Percentiles rank a stretch among this genome's conserved stretches.
These are phyloP conservation scores for Syncephalastrum monosporum DNA, from an alignment of 371 early-diverging fungal genomes.

Conservation along the genomic window DNA sequence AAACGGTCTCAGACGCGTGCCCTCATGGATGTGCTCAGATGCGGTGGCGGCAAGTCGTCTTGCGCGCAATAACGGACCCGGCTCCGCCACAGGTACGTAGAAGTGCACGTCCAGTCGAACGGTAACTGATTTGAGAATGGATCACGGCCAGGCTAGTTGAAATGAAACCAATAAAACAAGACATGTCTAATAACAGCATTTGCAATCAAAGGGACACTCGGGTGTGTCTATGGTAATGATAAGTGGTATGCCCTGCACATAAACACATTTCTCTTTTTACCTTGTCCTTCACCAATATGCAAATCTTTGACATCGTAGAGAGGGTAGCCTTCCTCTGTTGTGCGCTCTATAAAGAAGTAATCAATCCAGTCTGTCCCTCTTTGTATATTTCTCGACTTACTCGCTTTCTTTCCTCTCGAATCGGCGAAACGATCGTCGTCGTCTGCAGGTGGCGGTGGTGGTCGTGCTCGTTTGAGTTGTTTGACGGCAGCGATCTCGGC, in stretches of 20 bases:
- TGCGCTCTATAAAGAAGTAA: slow-evolving; percentile 30
- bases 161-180: background rate
- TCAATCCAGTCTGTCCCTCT: background rate
- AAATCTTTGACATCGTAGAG: slow-evolving; percentile 50
- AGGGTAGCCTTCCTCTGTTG: slow-evolving; percentile 54
- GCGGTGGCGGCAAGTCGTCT: no score
- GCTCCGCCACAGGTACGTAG: no score
- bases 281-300: slow-evolving; percentile 37
- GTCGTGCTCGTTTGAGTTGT: slow-evolving; percentile 20
- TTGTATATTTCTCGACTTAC: slow-evolving; percentile 17
- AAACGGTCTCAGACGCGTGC: no score
- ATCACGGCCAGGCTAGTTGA: no score
- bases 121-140: no score
- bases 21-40: no score
- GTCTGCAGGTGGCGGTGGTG: slow-evolving; percentile 19
- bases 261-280: slow-evolving; percentile 1
- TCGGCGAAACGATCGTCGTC: slow-evolving; percentile 42
- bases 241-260: background rate
- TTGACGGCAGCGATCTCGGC: slow-evolving; percentile 48
- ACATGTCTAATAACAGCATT: slow-evolving; percentile 27
- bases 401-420: slow-evolving; percentile 48
- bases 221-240: slow-evolving; percentile 33
- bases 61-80: no score
- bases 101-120: no score
- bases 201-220: slow-evolving; percentile 49